Evolutionary conservation across 495 filamentous ascomycete species (phyloP), one percentile per base, ranked within the genome.

Genomic region (Penicillium angulare): DNA sequence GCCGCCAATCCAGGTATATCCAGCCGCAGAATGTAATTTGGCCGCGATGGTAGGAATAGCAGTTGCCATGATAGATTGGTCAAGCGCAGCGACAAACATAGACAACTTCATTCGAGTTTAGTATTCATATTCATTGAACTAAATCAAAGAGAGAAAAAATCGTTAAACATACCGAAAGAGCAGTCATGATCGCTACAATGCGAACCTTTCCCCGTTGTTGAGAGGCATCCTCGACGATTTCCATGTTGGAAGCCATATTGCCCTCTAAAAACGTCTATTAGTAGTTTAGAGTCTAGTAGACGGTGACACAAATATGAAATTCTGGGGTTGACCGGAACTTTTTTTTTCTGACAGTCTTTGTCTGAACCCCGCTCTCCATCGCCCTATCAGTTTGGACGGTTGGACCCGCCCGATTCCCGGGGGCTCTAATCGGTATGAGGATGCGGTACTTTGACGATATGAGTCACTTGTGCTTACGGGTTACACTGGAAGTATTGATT

Each of bases 1-100:
- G 33, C 77, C 80, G 17, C 84, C 84, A 49, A 88, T 82, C 85
- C 85, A 87, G 26, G 77, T 71, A 63, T 85, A 86, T 20, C 84
- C 83, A 2, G 79, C 65, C 7, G 77, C 76, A 13, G 82, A 81
- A 26, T 81, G 64, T n/a, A 88, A 67, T 22, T 83, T 68, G 1
- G 75, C 62, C 2, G 81, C 68, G 32, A 84, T 81, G 0, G 77
- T 79, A 1, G 83, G 82, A 26, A 85, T 77, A 13, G 81, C 76
- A 2, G 82, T 86, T 7, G 83, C 76, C 53, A 84, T 71, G 33
- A 86, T 84, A 7, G 82, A 85, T 52, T 80, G 74, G 51, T 86
- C 80, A 10, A 86, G 73, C 0, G 83, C 83, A 20, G 78, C 75
- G n/a, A 85, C 65, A 64, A 86, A 85, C 15, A 79, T 64, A 1